Evolutionary conservation across 352 stramenopile species (phyloP).

Genomic region (Phytophthora boehmeriae): DNA sequence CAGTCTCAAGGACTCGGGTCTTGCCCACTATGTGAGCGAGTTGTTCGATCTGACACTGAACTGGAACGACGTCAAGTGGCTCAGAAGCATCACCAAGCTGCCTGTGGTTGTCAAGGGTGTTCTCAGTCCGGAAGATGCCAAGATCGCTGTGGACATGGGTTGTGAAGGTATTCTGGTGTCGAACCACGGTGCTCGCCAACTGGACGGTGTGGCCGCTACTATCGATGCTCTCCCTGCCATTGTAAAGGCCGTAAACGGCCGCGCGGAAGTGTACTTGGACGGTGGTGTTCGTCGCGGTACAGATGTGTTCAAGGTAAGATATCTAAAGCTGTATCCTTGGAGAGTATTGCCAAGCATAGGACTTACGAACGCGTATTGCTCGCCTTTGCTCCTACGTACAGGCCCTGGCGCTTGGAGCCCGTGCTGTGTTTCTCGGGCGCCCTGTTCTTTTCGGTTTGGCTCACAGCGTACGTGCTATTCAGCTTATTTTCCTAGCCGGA

Average conservation of each 20-base stretch:
- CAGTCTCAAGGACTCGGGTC: slow-evolving; percentile 33
- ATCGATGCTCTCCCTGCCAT: slow-evolving; percentile 95
- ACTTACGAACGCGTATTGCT: slow-evolving; percentile 2
- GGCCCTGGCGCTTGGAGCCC: slow-evolving; percentile 89
- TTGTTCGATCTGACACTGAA: slow-evolving; percentile 96
- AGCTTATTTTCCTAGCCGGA: too few species aligned
- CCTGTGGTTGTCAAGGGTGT: slow-evolving; percentile 95
- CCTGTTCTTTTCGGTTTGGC: slow-evolving; percentile 94
- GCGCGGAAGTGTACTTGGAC: slow-evolving; percentile 94
- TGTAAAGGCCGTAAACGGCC: slow-evolving; percentile 78
- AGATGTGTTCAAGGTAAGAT: slow-evolving; percentile 92
- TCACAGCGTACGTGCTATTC: slow-evolving; percentile 67
- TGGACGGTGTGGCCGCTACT: slow-evolving; percentile 89
- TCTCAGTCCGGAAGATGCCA: slow-evolving; percentile 92
- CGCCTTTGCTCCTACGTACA: not conserved
- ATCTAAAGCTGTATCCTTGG: slow-evolving; percentile 1
- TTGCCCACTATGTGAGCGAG: slow-evolving; percentile 59
- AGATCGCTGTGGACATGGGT: slow-evolving; percentile 89
- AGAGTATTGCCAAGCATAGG: slow-evolving; percentile 23
- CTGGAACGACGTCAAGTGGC: slow-evolving; percentile 92
- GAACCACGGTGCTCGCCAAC: slow-evolving; percentile 94
- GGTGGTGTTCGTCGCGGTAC: slow-evolving; percentile 94
- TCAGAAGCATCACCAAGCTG: slow-evolving; percentile 91
- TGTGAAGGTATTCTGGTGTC: slow-evolving; percentile 93
- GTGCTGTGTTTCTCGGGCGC: slow-evolving; percentile 94